Percentiles rank a stretch among this genome's conserved stretches.
These are phyloP conservation scores for Calonectria hongkongensis DNA, from an alignment of 2,329 filamentous ascomycete genomes.

Conservation along the genomic window DNA sequence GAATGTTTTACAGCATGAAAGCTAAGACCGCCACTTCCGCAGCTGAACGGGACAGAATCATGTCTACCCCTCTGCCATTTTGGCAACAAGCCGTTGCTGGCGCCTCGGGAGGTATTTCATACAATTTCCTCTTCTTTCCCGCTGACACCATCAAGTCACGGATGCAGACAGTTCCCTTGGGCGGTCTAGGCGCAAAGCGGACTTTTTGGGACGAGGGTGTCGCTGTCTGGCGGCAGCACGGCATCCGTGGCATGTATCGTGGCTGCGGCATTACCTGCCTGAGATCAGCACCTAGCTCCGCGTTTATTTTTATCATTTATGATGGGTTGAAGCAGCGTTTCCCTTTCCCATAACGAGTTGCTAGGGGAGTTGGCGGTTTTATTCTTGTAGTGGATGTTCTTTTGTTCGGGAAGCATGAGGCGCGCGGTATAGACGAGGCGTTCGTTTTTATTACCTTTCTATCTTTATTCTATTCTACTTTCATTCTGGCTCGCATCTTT, in stretches of 20 bases:
- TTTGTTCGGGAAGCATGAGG: constrained; percentile 23
- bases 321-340: constrained; percentile 87
- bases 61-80: constrained; percentile 78
- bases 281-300: constrained; percentile 94
- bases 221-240: constrained; percentile 87
- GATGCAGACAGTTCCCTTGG: constrained; percentile 91
- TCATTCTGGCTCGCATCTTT: background rate
- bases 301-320: constrained; percentile 97
- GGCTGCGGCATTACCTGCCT: constrained; percentile 96
- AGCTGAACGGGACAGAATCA: constrained; percentile 63
- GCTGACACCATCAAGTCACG: constrained; percentile 98
- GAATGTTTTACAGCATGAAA: constrained; percentile 79
- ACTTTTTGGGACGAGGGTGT: constrained; percentile 84
- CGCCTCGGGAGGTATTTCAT: constrained; percentile 91
- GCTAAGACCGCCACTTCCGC: constrained; percentile 63
- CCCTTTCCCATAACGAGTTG: constrained; percentile 62
- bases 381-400: constrained; percentile 34
- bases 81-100: constrained; percentile 93
- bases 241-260: constrained; percentile 89
- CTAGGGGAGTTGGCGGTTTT: background rate
- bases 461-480: background rate
- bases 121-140: constrained; percentile 98
- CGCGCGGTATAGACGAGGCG: constrained; percentile 49
- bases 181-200: constrained; percentile 71
- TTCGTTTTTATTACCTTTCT: constrained; percentile 39